These are phyloP conservation scores for Apiotrichum brassicae DNA, from an alignment of 1,284 basidiomycete species.

Conservation along the genomic window DNA sequence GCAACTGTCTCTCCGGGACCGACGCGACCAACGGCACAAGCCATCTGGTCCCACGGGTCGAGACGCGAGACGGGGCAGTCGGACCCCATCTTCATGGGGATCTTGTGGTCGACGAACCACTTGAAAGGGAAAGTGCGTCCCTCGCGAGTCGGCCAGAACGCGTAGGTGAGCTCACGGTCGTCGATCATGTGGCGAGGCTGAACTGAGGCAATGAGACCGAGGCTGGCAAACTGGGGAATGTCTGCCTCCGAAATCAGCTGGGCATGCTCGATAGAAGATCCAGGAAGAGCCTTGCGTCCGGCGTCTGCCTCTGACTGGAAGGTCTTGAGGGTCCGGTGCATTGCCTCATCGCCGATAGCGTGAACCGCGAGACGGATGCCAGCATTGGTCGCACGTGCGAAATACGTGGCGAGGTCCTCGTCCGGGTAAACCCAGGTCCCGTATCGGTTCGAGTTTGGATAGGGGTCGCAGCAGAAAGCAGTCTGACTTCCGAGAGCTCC, in stretches of 20 bases:
- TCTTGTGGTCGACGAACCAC: conserved; percentile 24
- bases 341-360: conserved; percentile 37
- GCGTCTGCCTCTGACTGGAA: conserved; percentile 12
- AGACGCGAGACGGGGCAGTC: conserved; percentile 34
- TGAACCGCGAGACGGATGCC: conserved; percentile 31
- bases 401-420: conserved; percentile 20
- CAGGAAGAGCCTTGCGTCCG: conserved; percentile 17
- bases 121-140: conserved; percentile 29
- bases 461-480: conserved; percentile 35
- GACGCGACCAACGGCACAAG: conserved; percentile 23
- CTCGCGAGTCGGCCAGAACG: conserved; percentile 32
- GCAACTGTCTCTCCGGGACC: conserved; percentile 1
- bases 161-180: conserved; percentile 28
- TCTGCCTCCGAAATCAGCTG: conserved; percentile 30
- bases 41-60: conserved; percentile 37
- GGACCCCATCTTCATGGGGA: conserved; percentile 30
- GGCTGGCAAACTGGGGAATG: conserved; percentile 22
- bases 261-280: conserved; percentile 37
- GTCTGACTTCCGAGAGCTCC: conserved; percentile 23
- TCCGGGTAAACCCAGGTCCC: conserved; percentile 21
- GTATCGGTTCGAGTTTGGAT: conserved; percentile 26
- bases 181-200: conserved; percentile 38
- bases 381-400: conserved; percentile 13
- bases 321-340: conserved; percentile 22
- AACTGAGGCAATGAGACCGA: conserved; percentile 33